Evolutionary conservation across 208 protist genomes (phyloP).

Genomic region (Leishmania aethiopica): DNA sequence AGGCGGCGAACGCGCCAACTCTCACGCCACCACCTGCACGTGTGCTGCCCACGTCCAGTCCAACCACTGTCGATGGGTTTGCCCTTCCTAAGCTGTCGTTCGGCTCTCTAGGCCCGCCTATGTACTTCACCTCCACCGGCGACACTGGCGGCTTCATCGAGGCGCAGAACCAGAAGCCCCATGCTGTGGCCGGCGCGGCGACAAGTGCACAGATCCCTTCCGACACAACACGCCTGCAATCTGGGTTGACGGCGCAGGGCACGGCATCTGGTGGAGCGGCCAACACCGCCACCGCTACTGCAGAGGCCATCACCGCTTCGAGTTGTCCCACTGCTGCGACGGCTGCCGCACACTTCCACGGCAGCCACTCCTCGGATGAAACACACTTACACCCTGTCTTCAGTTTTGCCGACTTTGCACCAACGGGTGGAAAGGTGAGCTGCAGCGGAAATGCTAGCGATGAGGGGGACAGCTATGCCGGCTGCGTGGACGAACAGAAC

Average conservation of each 20-base stretch:
- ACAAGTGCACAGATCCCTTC: not conserved
- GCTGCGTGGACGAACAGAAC: not conserved
- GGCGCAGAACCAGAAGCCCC: conserved; percentile 16
- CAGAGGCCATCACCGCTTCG: not conserved
- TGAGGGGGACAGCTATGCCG: not conserved
- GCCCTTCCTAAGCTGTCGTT: conserved; percentile 55
- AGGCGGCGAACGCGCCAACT: not conserved
- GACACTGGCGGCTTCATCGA: conserved; percentile 57
- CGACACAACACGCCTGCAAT: not conserved
- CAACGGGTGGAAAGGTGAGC: not conserved
- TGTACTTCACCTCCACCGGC: conserved; percentile 73
- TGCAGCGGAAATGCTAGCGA: not conserved
- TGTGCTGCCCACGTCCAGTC: conserved; percentile 1
- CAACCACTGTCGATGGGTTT: conserved; percentile 19
- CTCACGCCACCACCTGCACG: conserved; percentile 4
- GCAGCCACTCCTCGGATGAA: not conserved
- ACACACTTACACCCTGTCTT: not conserved
- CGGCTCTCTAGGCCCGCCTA: conserved; percentile 39
- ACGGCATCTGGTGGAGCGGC: not conserved
- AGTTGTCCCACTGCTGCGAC: not conserved
- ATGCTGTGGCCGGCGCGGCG: not conserved
- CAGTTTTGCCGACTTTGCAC: conserved; percentile 6
- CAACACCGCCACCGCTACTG: not conserved
- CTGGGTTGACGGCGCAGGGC: not conserved
- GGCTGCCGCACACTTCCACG: not conserved